A percentile compares a stretch with the other conserved stretches of the same genome.
Conservation (phyloP, 371 early-diverging fungal genomes). For the Mortierella polycephala region DNA sequence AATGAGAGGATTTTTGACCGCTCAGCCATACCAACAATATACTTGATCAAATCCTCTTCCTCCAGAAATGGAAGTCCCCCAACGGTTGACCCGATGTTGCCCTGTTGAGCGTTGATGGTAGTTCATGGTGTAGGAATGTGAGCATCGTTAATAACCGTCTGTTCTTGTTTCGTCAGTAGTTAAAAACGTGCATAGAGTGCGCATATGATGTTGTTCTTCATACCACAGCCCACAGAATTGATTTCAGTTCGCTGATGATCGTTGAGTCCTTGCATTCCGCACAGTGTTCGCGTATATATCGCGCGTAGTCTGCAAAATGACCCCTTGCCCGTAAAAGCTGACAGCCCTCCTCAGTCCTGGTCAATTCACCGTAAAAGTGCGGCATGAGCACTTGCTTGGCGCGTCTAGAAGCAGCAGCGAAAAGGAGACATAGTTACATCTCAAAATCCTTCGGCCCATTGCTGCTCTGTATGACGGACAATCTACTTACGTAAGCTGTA, state of each 20-base stretch:
- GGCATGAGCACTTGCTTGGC: constrained; percentile 61
- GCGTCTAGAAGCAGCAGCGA: constrained; percentile 3
- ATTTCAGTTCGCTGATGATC: constrained; percentile 72
- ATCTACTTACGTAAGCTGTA: constrained; percentile 29
- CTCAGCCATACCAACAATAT: constrained; percentile 78
- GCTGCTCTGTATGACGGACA: too few species aligned
- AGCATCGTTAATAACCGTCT: too few species aligned
- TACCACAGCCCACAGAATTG: constrained; percentile 81
- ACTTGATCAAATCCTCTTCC: constrained; percentile 75
- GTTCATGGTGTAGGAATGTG: neutral
- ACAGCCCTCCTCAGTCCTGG: constrained; percentile 84
- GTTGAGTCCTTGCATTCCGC: constrained; percentile 56
- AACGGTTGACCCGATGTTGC: constrained; percentile 80
- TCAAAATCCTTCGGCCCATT: too few species aligned
- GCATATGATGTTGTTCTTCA: constrained; percentile 3
- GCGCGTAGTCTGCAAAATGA: constrained; percentile 73
- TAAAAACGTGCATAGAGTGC: neutral
- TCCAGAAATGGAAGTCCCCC: constrained; percentile 78
- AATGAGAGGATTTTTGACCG: constrained; percentile 75
- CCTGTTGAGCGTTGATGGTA: constrained; percentile 46
- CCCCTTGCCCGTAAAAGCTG: constrained; percentile 70
- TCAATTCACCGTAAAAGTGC: constrained; percentile 87
- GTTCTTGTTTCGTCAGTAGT: neutral
- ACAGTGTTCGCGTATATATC: constrained; percentile 68
- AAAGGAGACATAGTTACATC: neutral